Percentiles rank a stretch among this genome's conserved stretches.
These are phyloP conservation scores for Silene uniflora DNA, from an alignment of 148 eudicot genomes.

Conservation along the genomic window DNA sequence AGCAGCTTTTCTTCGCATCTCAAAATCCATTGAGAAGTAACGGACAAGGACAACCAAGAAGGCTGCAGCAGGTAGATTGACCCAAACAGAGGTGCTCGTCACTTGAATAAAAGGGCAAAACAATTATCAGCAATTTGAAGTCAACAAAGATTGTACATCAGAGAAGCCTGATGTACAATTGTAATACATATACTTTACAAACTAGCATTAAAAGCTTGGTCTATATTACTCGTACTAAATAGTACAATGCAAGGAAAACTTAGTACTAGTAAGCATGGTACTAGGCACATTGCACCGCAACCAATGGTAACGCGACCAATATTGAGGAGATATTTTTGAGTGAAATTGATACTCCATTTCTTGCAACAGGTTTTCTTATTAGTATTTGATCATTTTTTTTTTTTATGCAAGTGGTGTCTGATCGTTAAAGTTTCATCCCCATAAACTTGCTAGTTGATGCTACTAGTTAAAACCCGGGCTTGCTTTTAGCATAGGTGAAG, in stretches of 20 bases:
- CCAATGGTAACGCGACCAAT: not conserved
- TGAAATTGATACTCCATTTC: no score
- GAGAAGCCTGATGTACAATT: not conserved
- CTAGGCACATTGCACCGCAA: not conserved
- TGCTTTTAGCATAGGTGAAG: no score
- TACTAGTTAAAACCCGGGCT: no score
- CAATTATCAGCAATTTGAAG: not conserved
- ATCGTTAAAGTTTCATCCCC: no score
- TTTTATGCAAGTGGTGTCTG: no score
- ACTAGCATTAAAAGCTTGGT: not conserved
- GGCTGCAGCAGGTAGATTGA: constrained; percentile 84
- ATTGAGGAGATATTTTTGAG: not conserved
- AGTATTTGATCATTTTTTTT: no score
- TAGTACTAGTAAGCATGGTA: not conserved
- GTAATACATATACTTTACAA: not conserved
- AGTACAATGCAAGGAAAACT: not conserved
- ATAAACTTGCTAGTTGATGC: no score
- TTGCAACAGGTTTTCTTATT: no score
- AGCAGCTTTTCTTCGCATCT: constrained; percentile 74
- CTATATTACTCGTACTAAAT: not conserved
- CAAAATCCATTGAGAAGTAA: constrained; percentile 73
- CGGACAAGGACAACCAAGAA: constrained; percentile 61
- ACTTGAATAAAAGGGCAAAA: constrained; percentile 44
- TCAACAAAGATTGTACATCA: not conserved
- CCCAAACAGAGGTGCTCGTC: constrained; percentile 93